These are phyloP conservation scores for Geum urbanum DNA, from an alignment of 306 rosid genomes.

Conservation along the genomic window DNA sequence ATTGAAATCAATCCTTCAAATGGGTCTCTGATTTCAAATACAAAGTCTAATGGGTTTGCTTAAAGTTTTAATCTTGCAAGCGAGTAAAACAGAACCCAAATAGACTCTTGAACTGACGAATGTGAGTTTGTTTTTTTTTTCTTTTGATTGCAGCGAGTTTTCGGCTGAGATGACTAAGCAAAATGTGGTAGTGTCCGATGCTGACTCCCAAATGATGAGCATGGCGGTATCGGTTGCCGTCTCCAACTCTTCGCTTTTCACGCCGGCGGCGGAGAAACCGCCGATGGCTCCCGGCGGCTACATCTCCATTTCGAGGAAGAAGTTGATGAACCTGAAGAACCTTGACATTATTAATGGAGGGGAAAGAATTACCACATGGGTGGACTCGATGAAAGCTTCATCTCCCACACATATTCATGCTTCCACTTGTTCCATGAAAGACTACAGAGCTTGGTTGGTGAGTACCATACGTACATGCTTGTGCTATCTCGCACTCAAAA, in stretches of 20 bases:
- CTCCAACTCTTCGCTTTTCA: slow-evolving; percentile 34
- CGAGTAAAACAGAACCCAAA: not conserved
- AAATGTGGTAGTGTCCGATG: slow-evolving; percentile 53
- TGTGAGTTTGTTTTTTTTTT: not conserved
- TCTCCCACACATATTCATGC: slow-evolving; percentile 72
- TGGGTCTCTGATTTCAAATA: not conserved
- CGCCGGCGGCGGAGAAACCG: slow-evolving; percentile 49
- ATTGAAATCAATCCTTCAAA: not conserved
- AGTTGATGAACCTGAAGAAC: slow-evolving; percentile 42
- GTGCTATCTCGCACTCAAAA: too few species aligned
- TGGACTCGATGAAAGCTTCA: slow-evolving; percentile 90
- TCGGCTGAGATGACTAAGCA: slow-evolving; percentile 65
- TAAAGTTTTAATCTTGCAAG: not conserved
- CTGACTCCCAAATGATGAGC: slow-evolving; percentile 36
- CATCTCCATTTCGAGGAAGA: slow-evolving; percentile 57
- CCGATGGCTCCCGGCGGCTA: slow-evolving; percentile 46
- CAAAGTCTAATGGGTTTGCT: slow-evolving; percentile 1
- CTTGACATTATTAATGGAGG: slow-evolving; percentile 63
- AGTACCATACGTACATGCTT: slow-evolving; percentile 14
- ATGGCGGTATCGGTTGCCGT: slow-evolving; percentile 31
- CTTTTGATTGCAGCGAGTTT: slow-evolving; percentile 27
- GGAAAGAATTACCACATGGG: slow-evolving; percentile 63
- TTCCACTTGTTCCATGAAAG: slow-evolving; percentile 44
- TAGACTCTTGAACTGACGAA: slow-evolving; percentile 7
- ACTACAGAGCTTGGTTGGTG: slow-evolving; percentile 66